Percentiles rank a stretch among this genome's conserved stretches.
Conservation (phyloP, 495 filamentous ascomycete species). For the Jackrogersella multiformis region DNA sequence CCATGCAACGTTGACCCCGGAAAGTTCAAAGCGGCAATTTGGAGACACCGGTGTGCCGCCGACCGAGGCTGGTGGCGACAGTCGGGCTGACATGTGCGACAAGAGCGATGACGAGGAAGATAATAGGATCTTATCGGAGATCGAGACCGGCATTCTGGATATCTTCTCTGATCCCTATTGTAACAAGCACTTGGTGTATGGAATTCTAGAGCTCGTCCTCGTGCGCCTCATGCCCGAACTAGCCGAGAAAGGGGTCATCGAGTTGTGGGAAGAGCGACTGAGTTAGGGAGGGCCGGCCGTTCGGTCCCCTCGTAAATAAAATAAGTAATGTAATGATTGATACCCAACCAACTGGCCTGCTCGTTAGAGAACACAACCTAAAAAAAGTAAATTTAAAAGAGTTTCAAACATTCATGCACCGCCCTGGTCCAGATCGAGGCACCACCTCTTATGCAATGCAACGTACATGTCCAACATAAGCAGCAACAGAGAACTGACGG, state of each 20-base stretch:
- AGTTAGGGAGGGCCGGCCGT: slow-evolving; percentile 49
- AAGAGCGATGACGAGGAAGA: slow-evolving; percentile 48
- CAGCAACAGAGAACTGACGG: slow-evolving; percentile 19
- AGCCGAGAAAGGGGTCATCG: slow-evolving; percentile 72
- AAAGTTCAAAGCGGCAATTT: slow-evolving; percentile 53
- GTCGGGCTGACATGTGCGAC: slow-evolving; percentile 45
- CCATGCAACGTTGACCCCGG: slow-evolving; percentile 51
- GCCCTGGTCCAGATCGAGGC: slow-evolving; percentile 39
- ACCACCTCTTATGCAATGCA: slow-evolving; percentile 39
- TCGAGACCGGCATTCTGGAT: slow-evolving; percentile 69
- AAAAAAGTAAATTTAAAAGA: slow-evolving; percentile 20
- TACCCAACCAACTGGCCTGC: slow-evolving; percentile 35
- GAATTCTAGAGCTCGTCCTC: slow-evolving; percentile 78
- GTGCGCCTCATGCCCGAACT: slow-evolving; percentile 86
- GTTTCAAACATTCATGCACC: slow-evolving; percentile 41
- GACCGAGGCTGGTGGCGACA: slow-evolving; percentile 41
- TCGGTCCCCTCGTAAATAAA: slow-evolving; percentile 37
- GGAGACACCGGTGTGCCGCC: slow-evolving; percentile 43
- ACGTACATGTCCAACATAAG: slow-evolving; percentile 34
- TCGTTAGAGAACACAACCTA: slow-evolving; percentile 20
- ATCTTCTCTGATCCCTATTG: slow-evolving; percentile 82
- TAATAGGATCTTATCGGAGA: slow-evolving; percentile 52
- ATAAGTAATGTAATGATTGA: slow-evolving; percentile 44
- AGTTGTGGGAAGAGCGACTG: slow-evolving; percentile 77
- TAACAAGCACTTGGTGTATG: slow-evolving; percentile 88